A percentile compares a stretch with the other conserved stretches of the same genome.
Evolutionary conservation across 257 asterid genomes (phyloP).

Genomic region (Nicotiana noctiflora): DNA sequence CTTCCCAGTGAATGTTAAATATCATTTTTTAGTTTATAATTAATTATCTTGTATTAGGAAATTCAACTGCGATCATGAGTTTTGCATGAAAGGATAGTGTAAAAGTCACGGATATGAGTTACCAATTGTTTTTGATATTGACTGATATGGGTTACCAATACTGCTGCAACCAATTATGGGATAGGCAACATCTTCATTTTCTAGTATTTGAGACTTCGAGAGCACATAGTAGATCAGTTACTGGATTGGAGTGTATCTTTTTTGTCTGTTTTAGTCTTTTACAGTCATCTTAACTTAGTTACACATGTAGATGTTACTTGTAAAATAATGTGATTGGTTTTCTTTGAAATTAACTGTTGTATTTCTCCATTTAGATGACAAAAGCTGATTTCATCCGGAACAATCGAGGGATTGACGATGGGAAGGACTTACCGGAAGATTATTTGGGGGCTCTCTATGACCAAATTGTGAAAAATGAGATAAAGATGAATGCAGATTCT

Average conservation of each 20-base stretch:
- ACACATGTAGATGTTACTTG: constrained; percentile 7
- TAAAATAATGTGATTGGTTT: constrained; percentile 9
- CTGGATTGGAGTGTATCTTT: neutral
- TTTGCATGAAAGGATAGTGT: neutral
- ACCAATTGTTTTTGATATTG: too few relatives aligned
- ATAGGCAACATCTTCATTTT: neutral
- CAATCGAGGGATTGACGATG: constrained; percentile 93
- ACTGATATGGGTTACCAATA: neutral
- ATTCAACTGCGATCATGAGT: neutral
- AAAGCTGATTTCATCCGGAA: constrained; percentile 97
- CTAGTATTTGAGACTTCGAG: neutral
- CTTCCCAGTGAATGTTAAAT: neutral
- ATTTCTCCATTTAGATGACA: constrained; percentile 62
- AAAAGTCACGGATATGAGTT: neutral
- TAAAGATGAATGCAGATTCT: constrained; percentile 82
- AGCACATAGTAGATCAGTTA: neutral
- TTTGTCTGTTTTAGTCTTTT: neutral
- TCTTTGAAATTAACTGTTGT: constrained; percentile 31
- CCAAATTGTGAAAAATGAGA: constrained; percentile 91
- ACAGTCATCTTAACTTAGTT: constrained; percentile 1
- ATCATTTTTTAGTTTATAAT: neutral
- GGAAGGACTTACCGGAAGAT: constrained; percentile 91
- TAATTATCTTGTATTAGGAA: neutral
- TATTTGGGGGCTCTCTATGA: constrained; percentile 86
- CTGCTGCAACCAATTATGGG: neutral